These are phyloP conservation scores for Stropharia rugosoannulata DNA, from an alignment of 768 basidiomycete species.

Conservation along the genomic window DNA sequence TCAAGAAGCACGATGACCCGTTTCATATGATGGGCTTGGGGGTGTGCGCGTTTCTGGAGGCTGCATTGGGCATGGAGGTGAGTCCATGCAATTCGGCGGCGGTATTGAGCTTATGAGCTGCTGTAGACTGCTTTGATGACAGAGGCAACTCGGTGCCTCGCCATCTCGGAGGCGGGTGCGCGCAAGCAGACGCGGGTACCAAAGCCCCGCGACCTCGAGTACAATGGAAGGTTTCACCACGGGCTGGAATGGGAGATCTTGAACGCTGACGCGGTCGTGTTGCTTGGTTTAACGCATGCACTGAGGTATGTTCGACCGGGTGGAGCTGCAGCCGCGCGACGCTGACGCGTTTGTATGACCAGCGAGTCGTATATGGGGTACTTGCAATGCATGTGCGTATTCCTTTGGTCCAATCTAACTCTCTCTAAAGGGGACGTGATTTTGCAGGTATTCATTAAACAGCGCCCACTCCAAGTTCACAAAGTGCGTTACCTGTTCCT, in stretches of 20 bases:
- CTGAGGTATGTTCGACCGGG: constrained; percentile 47
- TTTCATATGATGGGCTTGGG: constrained; percentile 76
- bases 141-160: constrained; percentile 58
- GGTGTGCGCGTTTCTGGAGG: constrained; percentile 72
- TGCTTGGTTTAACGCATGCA: constrained; percentile 70
- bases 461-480: constrained; percentile 77
- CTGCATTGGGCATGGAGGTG: constrained; percentile 81
- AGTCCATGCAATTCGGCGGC: constrained; percentile 2
- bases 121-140: constrained; percentile 56
- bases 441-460: constrained; percentile 46
- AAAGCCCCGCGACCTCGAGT: constrained; percentile 31
- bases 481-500: constrained; percentile 40
- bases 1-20: constrained; percentile 54
- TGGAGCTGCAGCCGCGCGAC: too few species aligned
- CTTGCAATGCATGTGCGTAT: constrained; percentile 68
- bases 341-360: too few species aligned
- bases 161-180: constrained; percentile 58
- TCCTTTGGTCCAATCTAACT: background rate
- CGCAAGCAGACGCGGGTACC: constrained; percentile 44
- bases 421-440: constrained; percentile 1
- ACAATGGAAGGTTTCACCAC: constrained; percentile 43
- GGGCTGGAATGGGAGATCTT: constrained; percentile 79
- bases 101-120: background rate
- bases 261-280: constrained; percentile 68
- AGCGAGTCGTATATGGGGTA: constrained; percentile 82